phyloP scores from a whole-genome alignment of 352 stramenopile species.

The Pythium aphanidermatum region DNA sequence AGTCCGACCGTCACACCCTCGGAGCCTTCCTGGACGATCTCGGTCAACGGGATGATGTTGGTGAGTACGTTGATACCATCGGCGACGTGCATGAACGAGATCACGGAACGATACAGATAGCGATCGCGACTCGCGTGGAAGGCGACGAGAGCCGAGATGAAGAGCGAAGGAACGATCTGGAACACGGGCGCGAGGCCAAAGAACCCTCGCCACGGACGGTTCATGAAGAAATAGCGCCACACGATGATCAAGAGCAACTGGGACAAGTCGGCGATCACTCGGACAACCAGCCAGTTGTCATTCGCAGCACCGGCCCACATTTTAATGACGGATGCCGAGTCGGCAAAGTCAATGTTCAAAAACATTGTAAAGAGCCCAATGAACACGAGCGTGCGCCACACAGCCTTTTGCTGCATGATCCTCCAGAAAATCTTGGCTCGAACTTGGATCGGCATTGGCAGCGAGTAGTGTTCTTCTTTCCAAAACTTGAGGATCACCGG shows the following conservation, averaged over 20 bases:
- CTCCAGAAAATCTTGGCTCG: conserved; percentile 34
- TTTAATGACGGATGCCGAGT: no score
- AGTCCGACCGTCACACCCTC: conserved; percentile 65
- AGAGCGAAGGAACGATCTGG: conserved; percentile 50
- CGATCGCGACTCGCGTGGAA: no score
- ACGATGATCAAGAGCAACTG: no score
- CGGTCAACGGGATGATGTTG: conserved; percentile 49
- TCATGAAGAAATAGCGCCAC: no score
- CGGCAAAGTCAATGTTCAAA: conserved; percentile 51
- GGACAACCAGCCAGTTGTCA: conserved; percentile 35
- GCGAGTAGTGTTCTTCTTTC: conserved; percentile 34
- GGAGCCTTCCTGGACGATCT: conserved; percentile 66
- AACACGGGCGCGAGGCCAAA: no score
- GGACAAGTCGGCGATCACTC: no score
- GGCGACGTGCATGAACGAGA: conserved; percentile 44
- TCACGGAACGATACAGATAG: conserved; percentile 52
- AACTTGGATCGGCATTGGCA: conserved; percentile 3
- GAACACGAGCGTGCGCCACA: conserved; percentile 75
- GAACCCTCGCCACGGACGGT: no score
- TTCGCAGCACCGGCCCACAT: no score
- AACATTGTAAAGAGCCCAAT: conserved; percentile 42
- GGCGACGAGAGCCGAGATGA: conserved; percentile 59
- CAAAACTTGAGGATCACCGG: conserved; percentile 62
- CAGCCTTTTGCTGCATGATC: conserved; percentile 65
- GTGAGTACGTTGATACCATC: conserved; percentile 69